These are phyloP conservation scores for Mycena olivaceomarginata DNA, from an alignment of 768 basidiomycete species.

Conservation along the genomic window DNA sequence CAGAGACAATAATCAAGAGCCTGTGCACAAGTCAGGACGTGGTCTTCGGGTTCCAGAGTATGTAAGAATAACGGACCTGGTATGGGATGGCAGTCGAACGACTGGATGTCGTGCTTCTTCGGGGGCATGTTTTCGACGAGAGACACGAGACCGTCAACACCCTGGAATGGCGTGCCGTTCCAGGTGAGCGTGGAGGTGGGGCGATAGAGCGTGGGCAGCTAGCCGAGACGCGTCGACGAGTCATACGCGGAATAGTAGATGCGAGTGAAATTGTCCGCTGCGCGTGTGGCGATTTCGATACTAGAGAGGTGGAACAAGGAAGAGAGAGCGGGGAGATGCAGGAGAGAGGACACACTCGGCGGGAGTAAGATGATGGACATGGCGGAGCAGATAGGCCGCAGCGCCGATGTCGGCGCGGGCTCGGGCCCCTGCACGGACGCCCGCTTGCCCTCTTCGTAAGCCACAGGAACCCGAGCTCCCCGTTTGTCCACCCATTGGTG, in stretches of 20 bases:
- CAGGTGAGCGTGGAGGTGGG: slow-evolving; percentile 85
- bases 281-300: slow-evolving; percentile 90
- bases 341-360: slow-evolving; percentile 70
- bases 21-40: slow-evolving; percentile 56
- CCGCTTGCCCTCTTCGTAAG: slow-evolving; percentile 33
- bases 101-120: slow-evolving; percentile 90
- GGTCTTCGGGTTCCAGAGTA: neutral
- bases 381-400: slow-evolving; percentile 59
- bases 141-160: slow-evolving; percentile 79
- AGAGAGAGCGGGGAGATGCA: slow-evolving; percentile 41
- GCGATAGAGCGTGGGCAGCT: slow-evolving; percentile 90
- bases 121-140: slow-evolving; percentile 84
- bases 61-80: slow-evolving; percentile 75
- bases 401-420: slow-evolving; percentile 35
- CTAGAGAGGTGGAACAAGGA: slow-evolving; percentile 61
- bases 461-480: too few species aligned
- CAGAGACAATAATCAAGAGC: slow-evolving; percentile 88
- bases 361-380: slow-evolving; percentile 67
- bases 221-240: slow-evolving; percentile 83
- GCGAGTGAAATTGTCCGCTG: slow-evolving; percentile 89
- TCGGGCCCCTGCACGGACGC: slow-evolving; percentile 29
- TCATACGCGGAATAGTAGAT: slow-evolving; percentile 91
- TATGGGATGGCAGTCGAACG: slow-evolving; percentile 93
- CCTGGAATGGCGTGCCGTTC: slow-evolving; percentile 90
- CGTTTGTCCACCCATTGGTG: too few species aligned